These are phyloP conservation scores for Hevea brasiliensis DNA, from an alignment of 345 rosid genomes.

Conservation along the genomic window DNA sequence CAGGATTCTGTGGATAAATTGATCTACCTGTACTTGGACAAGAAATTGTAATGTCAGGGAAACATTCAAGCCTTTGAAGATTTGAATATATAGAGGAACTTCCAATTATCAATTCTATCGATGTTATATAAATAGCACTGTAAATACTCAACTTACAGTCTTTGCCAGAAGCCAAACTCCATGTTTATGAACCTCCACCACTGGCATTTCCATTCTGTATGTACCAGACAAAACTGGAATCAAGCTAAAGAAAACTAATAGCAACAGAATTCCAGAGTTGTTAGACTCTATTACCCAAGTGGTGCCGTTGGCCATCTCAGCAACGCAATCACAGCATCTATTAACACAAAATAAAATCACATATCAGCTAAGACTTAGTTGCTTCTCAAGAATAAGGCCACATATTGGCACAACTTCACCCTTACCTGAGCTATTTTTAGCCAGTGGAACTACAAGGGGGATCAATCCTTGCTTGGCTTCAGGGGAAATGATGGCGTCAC, in stretches of 20 bases:
- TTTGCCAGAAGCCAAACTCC: conserved; percentile 33
- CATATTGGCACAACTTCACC: not conserved
- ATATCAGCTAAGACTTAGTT: conserved; percentile 2
- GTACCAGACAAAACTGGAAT: conserved; percentile 4
- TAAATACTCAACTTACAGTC: conserved; percentile 20
- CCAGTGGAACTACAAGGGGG: conserved; percentile 28
- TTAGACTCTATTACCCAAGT: conserved; percentile 21
- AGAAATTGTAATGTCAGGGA: not conserved
- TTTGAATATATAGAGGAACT: not conserved
- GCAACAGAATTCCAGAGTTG: not conserved
- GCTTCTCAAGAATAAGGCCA: conserved; percentile 9
- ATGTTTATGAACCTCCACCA: conserved; percentile 31
- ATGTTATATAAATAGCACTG: not conserved
- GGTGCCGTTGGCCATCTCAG: conserved; percentile 38
- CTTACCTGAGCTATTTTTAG: conserved; percentile 25
- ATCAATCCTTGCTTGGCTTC: conserved; percentile 25
- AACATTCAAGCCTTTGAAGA: not conserved
- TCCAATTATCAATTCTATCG: not conserved
- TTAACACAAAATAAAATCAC: conserved; percentile 4
- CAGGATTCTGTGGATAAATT: conserved; percentile 28
- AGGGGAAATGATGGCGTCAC: conserved; percentile 21
- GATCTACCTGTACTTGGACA: conserved; percentile 24
- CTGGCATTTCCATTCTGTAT: conserved; percentile 31
- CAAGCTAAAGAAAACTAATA: conserved; percentile 1
- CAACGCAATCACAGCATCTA: conserved; percentile 23